Evolutionary conservation across 139 green algal species (phyloP).

Genomic region (Micromonas commoda): DNA sequence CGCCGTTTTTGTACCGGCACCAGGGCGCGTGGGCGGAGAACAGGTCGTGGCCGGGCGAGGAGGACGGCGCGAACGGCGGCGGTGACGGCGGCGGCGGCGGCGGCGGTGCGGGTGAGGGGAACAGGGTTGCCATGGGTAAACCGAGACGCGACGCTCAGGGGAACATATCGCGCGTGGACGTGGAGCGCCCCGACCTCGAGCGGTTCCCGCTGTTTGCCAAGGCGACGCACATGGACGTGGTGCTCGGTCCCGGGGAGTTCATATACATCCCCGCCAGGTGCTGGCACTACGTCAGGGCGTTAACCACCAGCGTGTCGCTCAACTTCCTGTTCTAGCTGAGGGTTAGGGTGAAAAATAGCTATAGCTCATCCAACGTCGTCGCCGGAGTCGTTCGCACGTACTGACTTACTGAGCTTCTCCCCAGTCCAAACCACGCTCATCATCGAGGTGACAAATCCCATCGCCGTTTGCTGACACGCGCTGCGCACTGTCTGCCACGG

Average conservation of each 20-base stretch:
- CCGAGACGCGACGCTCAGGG: slow-evolving; percentile 7
- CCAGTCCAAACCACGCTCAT: too few relatives aligned
- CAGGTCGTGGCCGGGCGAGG: background rate
- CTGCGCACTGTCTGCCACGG: too few relatives aligned
- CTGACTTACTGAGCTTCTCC: too few relatives aligned
- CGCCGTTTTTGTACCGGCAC: background rate
- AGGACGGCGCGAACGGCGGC: background rate
- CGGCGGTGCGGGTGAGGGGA: background rate
- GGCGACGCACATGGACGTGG: slow-evolving; percentile 26
- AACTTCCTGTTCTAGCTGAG: slow-evolving; percentile 37
- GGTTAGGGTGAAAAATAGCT: background rate
- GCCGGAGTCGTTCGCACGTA: too few relatives aligned
- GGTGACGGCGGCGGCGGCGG: background rate
- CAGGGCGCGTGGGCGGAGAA: background rate
- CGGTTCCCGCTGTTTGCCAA: slow-evolving; percentile 39
- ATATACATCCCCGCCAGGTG: slow-evolving; percentile 55
- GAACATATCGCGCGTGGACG: slow-evolving; percentile 35
- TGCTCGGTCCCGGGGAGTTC: slow-evolving; percentile 45
- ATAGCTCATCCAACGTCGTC: background rate
- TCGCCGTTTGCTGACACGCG: too few relatives aligned
- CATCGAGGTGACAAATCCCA: too few relatives aligned
- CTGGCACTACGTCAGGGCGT: slow-evolving; percentile 49
- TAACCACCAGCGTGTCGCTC: slow-evolving; percentile 45
- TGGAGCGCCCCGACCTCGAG: slow-evolving; percentile 45
- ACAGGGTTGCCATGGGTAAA: background rate